Base-by-base conservation (phyloP, 805 yeast species). In the Saturnispora kantuleensis region DNA sequence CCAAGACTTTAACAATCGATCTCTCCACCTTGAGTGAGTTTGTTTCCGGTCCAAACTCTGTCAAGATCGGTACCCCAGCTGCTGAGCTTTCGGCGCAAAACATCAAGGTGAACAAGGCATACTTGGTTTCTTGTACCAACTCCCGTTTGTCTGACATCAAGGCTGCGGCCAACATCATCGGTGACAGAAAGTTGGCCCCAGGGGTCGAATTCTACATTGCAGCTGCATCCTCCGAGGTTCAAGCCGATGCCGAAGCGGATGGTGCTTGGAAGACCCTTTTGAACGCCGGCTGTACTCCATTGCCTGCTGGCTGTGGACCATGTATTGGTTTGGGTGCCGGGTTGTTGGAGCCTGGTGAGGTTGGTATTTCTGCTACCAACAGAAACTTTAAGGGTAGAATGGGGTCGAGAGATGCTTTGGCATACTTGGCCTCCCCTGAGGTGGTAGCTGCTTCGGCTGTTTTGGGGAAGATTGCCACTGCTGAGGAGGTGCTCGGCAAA, bases 251-350 rank as follows among this genome's bases (percentile, higher is more conserved):
- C 38, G 95, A 84, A 67, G 75, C 77, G 31, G 69, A 66, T 37
- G 98, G 99, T 45, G 94, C 95, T 12, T 94, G 99, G 98, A 74
- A 88, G 56, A 78, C 77, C 16, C 72, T 93, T 47, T 57, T 93
- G 39, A 90, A 81, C 45, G 96, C 97, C 9, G 99, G 99, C 43
- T 95, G 96, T 48, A 84, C 69, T 55, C 86, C 96, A 31, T 76
- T 93, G 55, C 97, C 97, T 16, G 95, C 98, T 12, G 99, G 99
- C 17, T 93, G 99, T 69, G 99, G 99, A 38, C 99, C 99, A 18
- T 93, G 99, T 70, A 93, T 93, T 59, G 99, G 99, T 32, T 71
- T 93, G 45, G 99, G 99, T 45, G 74, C 94, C 28, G 99, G 99
- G 41, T 70, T 93, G 52, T 70, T 93, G 53, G 81, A 93, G 65